Percentiles rank a stretch among this genome's conserved stretches.
phyloP scores from a whole-genome alignment of 2,329 filamentous ascomycete species.

The Akanthomyces muscarius region DNA sequence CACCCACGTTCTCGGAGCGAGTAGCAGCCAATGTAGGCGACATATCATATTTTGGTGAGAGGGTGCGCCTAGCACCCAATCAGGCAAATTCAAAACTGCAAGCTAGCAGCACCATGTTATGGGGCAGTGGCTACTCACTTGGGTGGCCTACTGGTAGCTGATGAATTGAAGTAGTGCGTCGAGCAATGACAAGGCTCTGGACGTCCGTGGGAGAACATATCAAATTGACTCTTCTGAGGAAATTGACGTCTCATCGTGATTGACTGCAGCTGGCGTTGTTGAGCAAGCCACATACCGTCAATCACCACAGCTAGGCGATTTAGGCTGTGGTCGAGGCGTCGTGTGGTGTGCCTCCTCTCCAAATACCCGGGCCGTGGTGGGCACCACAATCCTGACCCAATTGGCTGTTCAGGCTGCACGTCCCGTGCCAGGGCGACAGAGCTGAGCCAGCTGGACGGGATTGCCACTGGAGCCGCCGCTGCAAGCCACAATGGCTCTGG shows the following conservation, averaged over 20 bases:
- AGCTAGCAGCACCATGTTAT: not conserved
- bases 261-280: not conserved
- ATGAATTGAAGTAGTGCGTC: not conserved
- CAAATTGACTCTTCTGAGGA: not conserved
- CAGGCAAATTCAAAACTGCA: constrained; percentile 16
- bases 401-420: not conserved
- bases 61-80: constrained; percentile 19
- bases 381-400: not conserved
- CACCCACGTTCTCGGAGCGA: constrained; percentile 7
- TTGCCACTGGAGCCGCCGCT: not conserved
- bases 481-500: constrained; percentile 7
- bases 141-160: not conserved
- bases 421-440: not conserved
- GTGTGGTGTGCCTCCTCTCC: constrained; percentile 5
- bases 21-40: constrained; percentile 19
- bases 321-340: not conserved
- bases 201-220: not conserved
- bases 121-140: not conserved
- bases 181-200: not conserved
- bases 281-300: constrained; percentile 5
- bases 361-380: constrained; percentile 13
- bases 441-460: constrained; percentile 9
- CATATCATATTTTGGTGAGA: constrained; percentile 18
- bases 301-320: not conserved
- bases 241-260: not conserved